Percentiles rank a stretch among this genome's conserved stretches.
Conservation (phyloP, 805 yeast genomes). For the Yarrowia sp. region DNA sequence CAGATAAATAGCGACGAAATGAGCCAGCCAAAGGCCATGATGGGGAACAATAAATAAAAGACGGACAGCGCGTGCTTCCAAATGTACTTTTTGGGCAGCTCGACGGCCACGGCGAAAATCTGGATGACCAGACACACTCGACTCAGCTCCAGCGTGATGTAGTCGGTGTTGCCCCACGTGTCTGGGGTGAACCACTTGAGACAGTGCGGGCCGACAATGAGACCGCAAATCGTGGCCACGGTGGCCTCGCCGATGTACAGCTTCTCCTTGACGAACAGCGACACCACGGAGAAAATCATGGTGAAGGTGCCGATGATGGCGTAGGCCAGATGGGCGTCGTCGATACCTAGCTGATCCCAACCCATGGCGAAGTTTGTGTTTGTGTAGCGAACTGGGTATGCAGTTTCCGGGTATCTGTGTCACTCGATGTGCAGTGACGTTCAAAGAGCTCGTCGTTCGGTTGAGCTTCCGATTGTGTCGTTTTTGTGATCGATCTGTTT, state of each 20-base stretch:
- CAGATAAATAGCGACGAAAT: slow-evolving; percentile 76
- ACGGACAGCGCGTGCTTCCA: slow-evolving; percentile 78
- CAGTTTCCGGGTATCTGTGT: neutral
- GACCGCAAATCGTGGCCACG: slow-evolving; percentile 79
- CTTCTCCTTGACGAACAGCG: slow-evolving; percentile 77
- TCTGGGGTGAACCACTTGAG: slow-evolving; percentile 79
- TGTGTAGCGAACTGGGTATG: neutral
- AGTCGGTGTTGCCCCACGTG: slow-evolving; percentile 82
- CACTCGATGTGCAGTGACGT: too few relatives aligned
- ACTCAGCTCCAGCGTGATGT: slow-evolving; percentile 77
- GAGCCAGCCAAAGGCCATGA: slow-evolving; percentile 89
- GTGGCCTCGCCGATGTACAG: slow-evolving; percentile 90
- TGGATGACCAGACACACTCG: slow-evolving; percentile 81
- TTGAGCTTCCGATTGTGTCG: neutral
- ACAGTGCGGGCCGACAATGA: slow-evolving; percentile 86
- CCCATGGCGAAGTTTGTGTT: neutral
- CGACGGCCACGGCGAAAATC: slow-evolving; percentile 93
- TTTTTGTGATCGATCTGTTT: neutral
- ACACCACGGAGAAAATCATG: slow-evolving; percentile 73
- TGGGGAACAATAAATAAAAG: slow-evolving; percentile 69
- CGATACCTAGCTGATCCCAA: slow-evolving; percentile 36
- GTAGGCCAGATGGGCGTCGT: slow-evolving; percentile 79
- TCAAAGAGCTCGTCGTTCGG: too few relatives aligned
- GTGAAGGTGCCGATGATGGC: slow-evolving; percentile 84
- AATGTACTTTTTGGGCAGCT: slow-evolving; percentile 87